phyloP scores from a whole-genome alignment of 2,329 filamentous ascomycete species.

The Venturia effusa region DNA sequence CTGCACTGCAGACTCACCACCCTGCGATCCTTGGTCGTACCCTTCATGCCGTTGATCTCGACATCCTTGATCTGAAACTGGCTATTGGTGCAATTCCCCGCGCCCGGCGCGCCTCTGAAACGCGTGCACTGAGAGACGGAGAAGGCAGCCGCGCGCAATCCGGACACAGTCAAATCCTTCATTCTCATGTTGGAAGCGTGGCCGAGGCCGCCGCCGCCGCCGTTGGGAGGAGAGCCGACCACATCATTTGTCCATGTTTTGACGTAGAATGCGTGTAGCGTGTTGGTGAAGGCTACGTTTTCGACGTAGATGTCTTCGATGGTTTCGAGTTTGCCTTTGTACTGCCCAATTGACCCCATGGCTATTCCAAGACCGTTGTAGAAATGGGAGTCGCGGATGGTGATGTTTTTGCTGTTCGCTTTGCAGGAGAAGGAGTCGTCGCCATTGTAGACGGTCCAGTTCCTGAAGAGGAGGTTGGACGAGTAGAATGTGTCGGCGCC shows the following conservation, averaged over 20 bases:
- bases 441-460: slow-evolving; percentile 41
- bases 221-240: slow-evolving; percentile 44
- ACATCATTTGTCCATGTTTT: slow-evolving; percentile 49
- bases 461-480: slow-evolving; percentile 24
- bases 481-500: slow-evolving; percentile 37
- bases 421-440: slow-evolving; percentile 46
- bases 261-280: slow-evolving; percentile 40
- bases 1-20: slow-evolving; percentile 21
- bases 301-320: slow-evolving; percentile 39
- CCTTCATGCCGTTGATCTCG: slow-evolving; percentile 19
- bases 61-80: slow-evolving; percentile 30
- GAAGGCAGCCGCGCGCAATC: slow-evolving; percentile 17
- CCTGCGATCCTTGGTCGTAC: slow-evolving; percentile 18
- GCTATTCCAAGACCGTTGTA: slow-evolving; percentile 44
- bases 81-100: slow-evolving; percentile 29
- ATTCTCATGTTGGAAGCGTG: slow-evolving; percentile 26
- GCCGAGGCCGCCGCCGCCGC: slow-evolving; percentile 45
- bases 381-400: slow-evolving; percentile 39
- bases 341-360: slow-evolving; percentile 48
- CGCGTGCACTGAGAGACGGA: slow-evolving; percentile 30
- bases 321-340: slow-evolving; percentile 35
- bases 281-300: slow-evolving; percentile 38
- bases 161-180: slow-evolving; percentile 17
- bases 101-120: slow-evolving; percentile 21
- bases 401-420: slow-evolving; percentile 45